Evolutionary conservation across 2,329 filamentous ascomycete genomes (phyloP), one percentile per base, ranked within the genome.

Genomic region (Penicillium sp.): DNA sequence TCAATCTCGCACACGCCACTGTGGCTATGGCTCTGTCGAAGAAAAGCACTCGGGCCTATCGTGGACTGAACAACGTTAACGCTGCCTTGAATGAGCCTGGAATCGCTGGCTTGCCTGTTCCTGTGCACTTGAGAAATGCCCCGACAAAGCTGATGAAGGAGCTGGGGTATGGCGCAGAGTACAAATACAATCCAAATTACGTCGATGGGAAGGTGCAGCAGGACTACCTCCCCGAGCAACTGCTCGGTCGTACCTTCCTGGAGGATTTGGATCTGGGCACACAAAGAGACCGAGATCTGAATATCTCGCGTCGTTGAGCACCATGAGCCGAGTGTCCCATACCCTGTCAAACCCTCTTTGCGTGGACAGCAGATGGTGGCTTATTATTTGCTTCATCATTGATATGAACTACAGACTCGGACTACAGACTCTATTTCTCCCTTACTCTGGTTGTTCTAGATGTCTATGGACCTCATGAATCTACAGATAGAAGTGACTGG

Each of bases 171-270:
- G 92, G 92, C 0, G 87, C 86, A 47, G 90, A 92, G 70, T 99
- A 99, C 75, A 97, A 97, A 74, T 97, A 99, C 69, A 96, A 96
- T 63, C 94, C 94, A 0, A 90, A 96, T 63, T 99, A 93, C 67
- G 76, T 83, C 47, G 86, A 92, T 57, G 94, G 94, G 0, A 84
- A 78, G 63, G 93, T 97, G 0, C 83, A 80, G 59, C 94, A 99
- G 76, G 89, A 92, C 22, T 99, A 97, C 73, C 74, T 99, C n/a
- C 94, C 94, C 0, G 87, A 91, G 10, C 83, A 83, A 52, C 73
- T 99, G 7, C 71, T 79, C 34, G 91, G 87, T 0, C 81, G 89
- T 45, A 79, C 67, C 18, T 97, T 97, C 67, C 73, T 97, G 36
- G 91, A 95, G 67, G 86, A 92, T 4, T 77, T 81, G 40, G 89